Percentiles rank a stretch among this genome's conserved stretches.
phyloP scores from a whole-genome alignment of 352 stramenopile species.

The Pythium guiyangense region DNA sequence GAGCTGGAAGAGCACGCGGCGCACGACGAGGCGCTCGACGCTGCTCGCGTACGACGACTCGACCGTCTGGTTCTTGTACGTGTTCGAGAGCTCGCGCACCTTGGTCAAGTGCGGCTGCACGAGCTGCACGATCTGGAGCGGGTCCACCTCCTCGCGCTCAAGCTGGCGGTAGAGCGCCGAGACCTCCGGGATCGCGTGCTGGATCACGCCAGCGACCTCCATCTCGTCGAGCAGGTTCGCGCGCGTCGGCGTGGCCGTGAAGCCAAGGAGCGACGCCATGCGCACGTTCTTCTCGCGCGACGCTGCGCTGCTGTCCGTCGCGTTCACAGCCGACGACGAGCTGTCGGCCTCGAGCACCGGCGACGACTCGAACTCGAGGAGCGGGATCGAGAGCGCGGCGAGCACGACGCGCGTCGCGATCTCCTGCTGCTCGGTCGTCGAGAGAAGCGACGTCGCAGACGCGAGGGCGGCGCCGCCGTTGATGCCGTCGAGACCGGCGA shows the following conservation, averaged over 20 bases:
- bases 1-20: conserved; percentile 80
- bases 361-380: conserved; percentile 62
- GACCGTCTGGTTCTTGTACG: conserved; percentile 24
- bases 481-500: conserved; percentile 80
- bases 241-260: conserved; percentile 78
- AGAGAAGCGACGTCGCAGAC: conserved; percentile 47
- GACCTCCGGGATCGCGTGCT: conserved; percentile 52
- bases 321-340: conserved; percentile 42
- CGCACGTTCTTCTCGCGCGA: conserved; percentile 92
- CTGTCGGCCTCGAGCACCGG: conserved; percentile 55
- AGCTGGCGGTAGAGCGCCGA: conserved; percentile 62
- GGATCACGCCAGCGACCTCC: conserved; percentile 56
- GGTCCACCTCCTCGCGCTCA: conserved; percentile 67
- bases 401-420: conserved; percentile 92
- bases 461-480: conserved; percentile 34
- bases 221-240: conserved; percentile 92
- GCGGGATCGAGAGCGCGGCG: conserved; percentile 91
- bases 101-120: conserved; percentile 60
- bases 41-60: conserved; percentile 51
- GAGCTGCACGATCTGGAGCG: conserved; percentile 67
- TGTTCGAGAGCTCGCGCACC: conserved; percentile 20
- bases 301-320: conserved; percentile 27
- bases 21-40: conserved; percentile 68
- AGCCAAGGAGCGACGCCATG: conserved; percentile 94
- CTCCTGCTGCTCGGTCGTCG: conserved; percentile 66